Evolutionary conservation across 768 basidiomycete species (phyloP).

Genomic region (Xerocomus brunneocitrinus): DNA sequence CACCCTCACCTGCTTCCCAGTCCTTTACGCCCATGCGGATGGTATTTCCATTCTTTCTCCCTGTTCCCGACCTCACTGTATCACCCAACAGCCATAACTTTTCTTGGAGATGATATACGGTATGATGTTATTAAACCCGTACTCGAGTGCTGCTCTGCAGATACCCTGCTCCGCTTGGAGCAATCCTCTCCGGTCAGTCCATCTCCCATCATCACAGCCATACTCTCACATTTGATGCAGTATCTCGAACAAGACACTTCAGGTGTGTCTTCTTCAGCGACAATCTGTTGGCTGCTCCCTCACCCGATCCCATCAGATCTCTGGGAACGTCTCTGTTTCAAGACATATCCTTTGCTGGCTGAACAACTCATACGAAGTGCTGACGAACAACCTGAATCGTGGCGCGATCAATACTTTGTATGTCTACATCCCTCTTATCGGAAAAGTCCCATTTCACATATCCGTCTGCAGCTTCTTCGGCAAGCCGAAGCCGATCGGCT

Average conservation of each 20-base stretch:
- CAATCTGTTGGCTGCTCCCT: not conserved
- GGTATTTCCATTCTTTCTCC: conserved; percentile 33
- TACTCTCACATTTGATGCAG: conserved; percentile 31
- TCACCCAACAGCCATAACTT: conserved; percentile 48
- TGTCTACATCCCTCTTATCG: conserved; percentile 21
- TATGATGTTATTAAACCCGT: conserved; percentile 69
- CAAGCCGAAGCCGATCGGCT: conserved; percentile 59
- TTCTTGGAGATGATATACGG: conserved; percentile 56
- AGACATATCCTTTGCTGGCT: conserved; percentile 51
- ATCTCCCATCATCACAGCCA: conserved; percentile 4
- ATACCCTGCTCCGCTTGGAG: conserved; percentile 67
- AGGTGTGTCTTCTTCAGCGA: conserved; percentile 34
- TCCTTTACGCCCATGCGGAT: conserved; percentile 56
- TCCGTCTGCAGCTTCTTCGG: conserved; percentile 43
- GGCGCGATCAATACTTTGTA: conserved; percentile 70
- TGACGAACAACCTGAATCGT: conserved; percentile 50
- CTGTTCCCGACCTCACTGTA: conserved; percentile 2
- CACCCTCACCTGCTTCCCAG: conserved; percentile 32
- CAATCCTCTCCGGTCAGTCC: conserved; percentile 60
- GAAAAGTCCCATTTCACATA: conserved; percentile 4
- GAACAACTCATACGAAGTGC: conserved; percentile 42
- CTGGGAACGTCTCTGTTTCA: conserved; percentile 63
- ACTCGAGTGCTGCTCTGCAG: conserved; percentile 65
- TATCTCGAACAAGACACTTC: conserved; percentile 52
- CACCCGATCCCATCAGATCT: conserved; percentile 42